Evolutionary conservation across 2,329 filamentous ascomycete genomes (phyloP), one percentile per base, ranked within the genome.

Genomic region (Epichloe elymi): DNA sequence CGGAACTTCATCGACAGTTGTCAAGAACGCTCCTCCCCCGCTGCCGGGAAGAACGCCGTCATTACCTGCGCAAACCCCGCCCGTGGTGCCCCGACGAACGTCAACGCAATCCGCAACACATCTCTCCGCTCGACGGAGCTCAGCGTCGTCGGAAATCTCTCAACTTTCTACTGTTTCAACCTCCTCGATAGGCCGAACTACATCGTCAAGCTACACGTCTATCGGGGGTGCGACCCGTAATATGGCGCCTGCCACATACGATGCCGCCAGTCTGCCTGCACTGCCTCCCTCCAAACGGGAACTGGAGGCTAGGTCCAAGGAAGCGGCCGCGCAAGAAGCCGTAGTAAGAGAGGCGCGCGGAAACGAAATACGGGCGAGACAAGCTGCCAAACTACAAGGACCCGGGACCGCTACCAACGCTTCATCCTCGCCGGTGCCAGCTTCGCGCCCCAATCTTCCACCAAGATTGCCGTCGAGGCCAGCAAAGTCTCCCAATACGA

Each of bases 131-230:
- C 71, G 79, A 23, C 72, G 76, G 51, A 75, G 70, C 46, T 83
- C 80, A 17, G 74, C 74, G 41, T 76, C 79, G 0, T 83, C 80
- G 2, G 77, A 78, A 33, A 58, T 73, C 12, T 82, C 79, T 2
- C 67, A 75, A 52, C 65, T 72, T 39, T 83, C 79, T 6, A 70
- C 69, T 11, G 59, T 76, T 15, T 82, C 80, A 4, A 72, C 69
- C 1, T 61, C 76, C 20, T 81, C 78, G 1, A 56, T 77, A 41
- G 71, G 68, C 36, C 67, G 66, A 5, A 66, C 67, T 3, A 59
- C 65, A 30, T 74, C 71, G 8, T 77, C 76, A 2, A 80, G 73
- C 57, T 65, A 69, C 45, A 65, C 68, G 8, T 74, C 76, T 1
- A 63, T 65, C 20, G 72, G 73, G 11, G 60, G 66, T 8, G 55